A percentile compares a stretch with the other conserved stretches of the same genome.
These are phyloP conservation scores for Fusarium pseudoanthophilum DNA, from an alignment of 2,329 filamentous ascomycete species.

Conservation along the genomic window DNA sequence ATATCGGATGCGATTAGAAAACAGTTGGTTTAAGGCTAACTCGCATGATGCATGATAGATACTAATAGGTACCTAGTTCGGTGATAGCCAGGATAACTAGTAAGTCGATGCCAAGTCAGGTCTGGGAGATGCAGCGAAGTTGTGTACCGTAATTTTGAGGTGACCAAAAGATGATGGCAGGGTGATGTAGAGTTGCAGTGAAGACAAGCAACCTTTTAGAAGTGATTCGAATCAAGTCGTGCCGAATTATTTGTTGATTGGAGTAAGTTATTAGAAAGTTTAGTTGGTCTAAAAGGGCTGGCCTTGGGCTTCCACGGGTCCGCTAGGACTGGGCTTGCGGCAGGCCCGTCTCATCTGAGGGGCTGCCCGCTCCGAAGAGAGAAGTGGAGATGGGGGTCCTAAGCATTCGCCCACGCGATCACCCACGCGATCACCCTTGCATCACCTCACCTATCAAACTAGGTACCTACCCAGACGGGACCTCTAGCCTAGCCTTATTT, in stretches of 20 bases:
- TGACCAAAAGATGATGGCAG: not conserved
- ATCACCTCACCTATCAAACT: constrained; percentile 11
- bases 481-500: not conserved
- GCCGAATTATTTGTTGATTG: not conserved
- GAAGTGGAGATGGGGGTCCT: constrained; percentile 17
- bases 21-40: constrained; percentile 37
- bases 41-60: constrained; percentile 42
- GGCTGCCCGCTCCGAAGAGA: constrained; percentile 23
- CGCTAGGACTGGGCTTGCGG: constrained; percentile 10
- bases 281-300: constrained; percentile 17
- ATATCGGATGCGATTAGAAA: constrained; percentile 40
- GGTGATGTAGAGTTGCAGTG: not conserved
- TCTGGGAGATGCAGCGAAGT: constrained; percentile 1
- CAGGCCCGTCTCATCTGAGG: constrained; percentile 22
- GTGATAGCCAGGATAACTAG: not conserved
- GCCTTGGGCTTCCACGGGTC: not conserved
- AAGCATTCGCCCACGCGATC: constrained; percentile 37
- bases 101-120: constrained; percentile 7
- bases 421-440: constrained; percentile 41
- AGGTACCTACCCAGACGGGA: not conserved
- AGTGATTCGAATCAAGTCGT: constrained; percentile 11
- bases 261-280: constrained; percentile 1
- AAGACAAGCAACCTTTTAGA: not conserved
- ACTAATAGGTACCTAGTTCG: not conserved
- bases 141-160: constrained; percentile 10